Evolutionary conservation across 495 filamentous ascomycete genomes (phyloP).

Genomic region (Penicillium coffeae): DNA sequence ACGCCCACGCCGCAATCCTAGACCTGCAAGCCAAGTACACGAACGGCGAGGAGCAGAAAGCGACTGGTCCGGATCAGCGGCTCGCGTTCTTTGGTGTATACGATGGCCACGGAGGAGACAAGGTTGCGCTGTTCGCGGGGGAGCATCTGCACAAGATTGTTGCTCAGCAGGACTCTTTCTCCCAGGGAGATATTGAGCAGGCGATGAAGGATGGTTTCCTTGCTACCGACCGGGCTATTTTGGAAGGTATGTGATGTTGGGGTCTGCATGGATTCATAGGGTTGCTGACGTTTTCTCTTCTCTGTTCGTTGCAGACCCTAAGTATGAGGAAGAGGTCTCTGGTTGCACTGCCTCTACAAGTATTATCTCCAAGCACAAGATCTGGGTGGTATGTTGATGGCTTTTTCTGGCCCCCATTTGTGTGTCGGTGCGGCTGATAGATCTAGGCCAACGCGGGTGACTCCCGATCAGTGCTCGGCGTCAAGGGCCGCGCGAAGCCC

Average conservation of each 20-base stretch:
- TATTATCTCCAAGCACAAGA: constrained; percentile 82
- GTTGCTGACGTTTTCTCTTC: neutral
- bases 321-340: constrained; percentile 95
- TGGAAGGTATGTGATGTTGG: constrained; percentile 66
- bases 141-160: constrained; percentile 92
- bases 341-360: constrained; percentile 93
- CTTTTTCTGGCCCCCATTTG: neutral
- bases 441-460: constrained; percentile 90
- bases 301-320: constrained; percentile 63
- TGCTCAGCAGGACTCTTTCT: constrained; percentile 89
- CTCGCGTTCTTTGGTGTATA: constrained; percentile 97
- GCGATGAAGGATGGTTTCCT: constrained; percentile 96
- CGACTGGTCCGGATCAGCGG: constrained; percentile 60
- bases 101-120: constrained; percentile 95
- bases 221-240: constrained; percentile 90
- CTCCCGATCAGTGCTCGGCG: constrained; percentile 86
- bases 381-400: constrained; percentile 75
- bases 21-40: constrained; percentile 69
- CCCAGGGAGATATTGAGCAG: constrained; percentile 86
- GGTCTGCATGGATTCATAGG: neutral
- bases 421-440: neutral
- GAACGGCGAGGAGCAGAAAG: constrained; percentile 53
- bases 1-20: constrained; percentile 84
- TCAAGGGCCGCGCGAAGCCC: constrained; percentile 95
- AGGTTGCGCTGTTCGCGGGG: constrained; percentile 89